Percentiles rank a stretch among this genome's conserved stretches.
Evolutionary conservation across 2,329 filamentous ascomycete genomes (phyloP).

Genomic region (Ilyonectria sp.): DNA sequence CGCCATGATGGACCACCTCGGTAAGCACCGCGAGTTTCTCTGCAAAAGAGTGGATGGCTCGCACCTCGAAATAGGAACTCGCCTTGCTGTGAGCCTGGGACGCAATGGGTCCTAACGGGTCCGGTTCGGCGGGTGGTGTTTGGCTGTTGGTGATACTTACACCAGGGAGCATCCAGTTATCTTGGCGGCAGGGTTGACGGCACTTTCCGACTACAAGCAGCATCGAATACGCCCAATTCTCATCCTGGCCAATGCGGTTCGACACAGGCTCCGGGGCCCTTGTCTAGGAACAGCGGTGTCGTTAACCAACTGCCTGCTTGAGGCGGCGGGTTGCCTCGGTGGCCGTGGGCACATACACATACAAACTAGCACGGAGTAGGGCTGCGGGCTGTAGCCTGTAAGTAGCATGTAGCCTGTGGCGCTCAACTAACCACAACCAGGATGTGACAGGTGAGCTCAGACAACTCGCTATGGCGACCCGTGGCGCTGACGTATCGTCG

Average conservation of each 20-base stretch:
- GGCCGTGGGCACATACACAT: not conserved
- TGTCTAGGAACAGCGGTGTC: slow-evolving; percentile 8
- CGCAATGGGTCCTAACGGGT: not conserved
- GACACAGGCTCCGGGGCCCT: not conserved
- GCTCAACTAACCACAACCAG: slow-evolving; percentile 1
- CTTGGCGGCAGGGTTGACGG: slow-evolving; percentile 11
- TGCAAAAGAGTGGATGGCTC: slow-evolving; percentile 26
- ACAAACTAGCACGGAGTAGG: not conserved
- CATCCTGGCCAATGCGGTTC: not conserved
- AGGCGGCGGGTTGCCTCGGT: not conserved
- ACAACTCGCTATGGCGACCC: slow-evolving; percentile 22
- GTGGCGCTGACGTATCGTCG: slow-evolving; percentile 5
- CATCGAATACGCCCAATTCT: not conserved
- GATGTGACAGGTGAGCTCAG: slow-evolving; percentile 15
- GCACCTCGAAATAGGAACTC: slow-evolving; percentile 19
- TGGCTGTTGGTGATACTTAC: slow-evolving; percentile 2
- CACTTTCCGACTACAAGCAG: slow-evolving; percentile 9
- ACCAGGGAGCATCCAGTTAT: slow-evolving; percentile 15
- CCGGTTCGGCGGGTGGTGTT: not conserved
- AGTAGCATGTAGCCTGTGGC: not conserved
- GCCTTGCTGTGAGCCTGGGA: not conserved
- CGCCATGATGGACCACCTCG: not conserved
- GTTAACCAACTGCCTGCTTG: not conserved
- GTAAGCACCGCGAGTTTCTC: slow-evolving; percentile 28
- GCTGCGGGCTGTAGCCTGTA: not conserved